A percentile compares a stretch with the other conserved stretches of the same genome.
These are phyloP conservation scores for Silene coronaria DNA, from an alignment of 179 eudicot species.

Conservation along the genomic window DNA sequence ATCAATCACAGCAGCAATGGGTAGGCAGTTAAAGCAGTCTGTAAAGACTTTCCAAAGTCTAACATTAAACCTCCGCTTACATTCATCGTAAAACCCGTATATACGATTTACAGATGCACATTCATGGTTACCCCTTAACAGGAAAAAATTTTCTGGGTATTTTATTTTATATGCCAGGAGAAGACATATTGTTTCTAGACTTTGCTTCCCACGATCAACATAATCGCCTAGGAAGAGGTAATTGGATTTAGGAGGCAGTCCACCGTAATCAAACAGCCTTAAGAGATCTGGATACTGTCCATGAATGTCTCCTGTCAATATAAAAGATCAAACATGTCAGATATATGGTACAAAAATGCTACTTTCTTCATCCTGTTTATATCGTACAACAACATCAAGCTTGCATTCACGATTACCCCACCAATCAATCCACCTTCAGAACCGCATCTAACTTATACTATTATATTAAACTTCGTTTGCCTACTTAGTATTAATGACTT, in stretches of 20 bases:
- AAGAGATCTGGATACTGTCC: conserved; percentile 74
- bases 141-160: conserved; percentile 32
- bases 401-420: neutral
- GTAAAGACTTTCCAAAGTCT: conserved; percentile 37
- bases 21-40: conserved; percentile 41
- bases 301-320: conserved; percentile 56
- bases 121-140: conserved; percentile 37
- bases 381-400: neutral
- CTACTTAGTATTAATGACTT: neutral
- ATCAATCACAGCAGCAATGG: conserved; percentile 56
- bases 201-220: conserved; percentile 75
- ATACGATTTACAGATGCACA: conserved; percentile 38
- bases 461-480: neutral
- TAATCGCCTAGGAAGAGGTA: conserved; percentile 72
- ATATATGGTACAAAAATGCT: neutral
- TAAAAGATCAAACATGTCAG: neutral
- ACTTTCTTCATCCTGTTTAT: neutral
- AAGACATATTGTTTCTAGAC: conserved; percentile 54
- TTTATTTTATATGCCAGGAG: conserved; percentile 33
- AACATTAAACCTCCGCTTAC: conserved; percentile 33
- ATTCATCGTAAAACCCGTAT: conserved; percentile 37
- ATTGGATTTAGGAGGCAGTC: conserved; percentile 62
- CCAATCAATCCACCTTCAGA: too few relatives aligned
- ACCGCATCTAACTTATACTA: neutral
- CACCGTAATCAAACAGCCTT: conserved; percentile 62